Evolutionary conservation across 2,329 filamentous ascomycete genomes (phyloP), one percentile per base, ranked within the genome.

Genomic region (Aspergillus sp.): DNA sequence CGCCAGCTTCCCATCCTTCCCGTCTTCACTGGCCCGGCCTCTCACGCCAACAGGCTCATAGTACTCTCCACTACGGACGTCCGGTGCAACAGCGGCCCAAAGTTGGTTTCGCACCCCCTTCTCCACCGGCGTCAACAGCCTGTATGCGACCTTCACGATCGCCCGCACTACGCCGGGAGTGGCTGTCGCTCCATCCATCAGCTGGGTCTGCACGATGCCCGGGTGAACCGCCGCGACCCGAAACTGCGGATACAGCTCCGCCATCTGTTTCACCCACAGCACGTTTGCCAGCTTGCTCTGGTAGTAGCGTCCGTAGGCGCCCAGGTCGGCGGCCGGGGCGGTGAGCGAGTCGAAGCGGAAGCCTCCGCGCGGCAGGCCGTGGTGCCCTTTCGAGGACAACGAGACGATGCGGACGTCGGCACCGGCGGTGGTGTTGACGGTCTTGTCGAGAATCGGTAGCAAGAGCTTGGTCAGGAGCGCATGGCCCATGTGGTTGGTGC

Each of bases 401-500:
- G 68, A 72, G 21, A 80, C 61, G 51, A 81, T 68, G 10, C 79
- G 71, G 5, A 79, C 78, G 48, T 79, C 77, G 3, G 69, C 60
- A 13, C 60, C 62, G 20, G 47, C 16, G 4, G 75, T 73, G 0
- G 78, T 79, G 13, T 67, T 56, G 11, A 75, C 74, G 0, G 78
- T 79, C 14, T 67, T 56, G 9, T 72, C 65, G 45, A 81, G 60
- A 0, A 63, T 67, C 1, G 76, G 76, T 1, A 79, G 61, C 0
- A 81, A 69, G 2, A 78, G 67, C 34, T 75, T 76, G 7, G 71
- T 78, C 11, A 81, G 59, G 0, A 80, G 68, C 3, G 76, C 75
- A 55, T 79, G 78, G n/a, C 77, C 79, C 55, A 81, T 64, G 64
- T 80, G 75, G 57, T 81, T 81, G 9, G 75, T 79, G 29, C 76